Conservation (phyloP, 2,329 filamentous ascomycete species). For the Trichoderma koningiopsis region DNA sequence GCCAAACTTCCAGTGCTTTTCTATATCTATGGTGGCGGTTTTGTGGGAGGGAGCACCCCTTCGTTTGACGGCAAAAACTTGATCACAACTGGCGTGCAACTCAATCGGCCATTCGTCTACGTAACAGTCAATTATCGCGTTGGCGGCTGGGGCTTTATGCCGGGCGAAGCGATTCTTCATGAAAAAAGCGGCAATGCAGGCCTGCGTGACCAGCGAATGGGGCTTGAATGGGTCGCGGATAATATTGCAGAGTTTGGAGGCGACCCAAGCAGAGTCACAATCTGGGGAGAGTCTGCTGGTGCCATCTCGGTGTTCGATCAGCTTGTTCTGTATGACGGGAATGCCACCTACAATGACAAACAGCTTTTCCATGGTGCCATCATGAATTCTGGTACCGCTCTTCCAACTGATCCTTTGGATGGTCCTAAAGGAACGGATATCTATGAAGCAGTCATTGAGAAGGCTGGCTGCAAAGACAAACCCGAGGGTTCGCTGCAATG, state of each 20-base stretch:
- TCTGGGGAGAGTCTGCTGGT: slow-evolving; percentile 75
- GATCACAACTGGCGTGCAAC: slow-evolving; percentile 33
- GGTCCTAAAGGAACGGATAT: slow-evolving; percentile 63
- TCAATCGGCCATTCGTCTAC: slow-evolving; percentile 61
- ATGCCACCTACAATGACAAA: neutral
- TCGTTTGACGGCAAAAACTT: slow-evolving; percentile 35
- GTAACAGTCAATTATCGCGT: slow-evolving; percentile 79
- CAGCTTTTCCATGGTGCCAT: neutral
- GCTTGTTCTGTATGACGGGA: neutral
- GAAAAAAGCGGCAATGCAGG: slow-evolving; percentile 72
- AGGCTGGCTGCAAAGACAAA: slow-evolving; percentile 61
- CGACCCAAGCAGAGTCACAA: slow-evolving; percentile 73
- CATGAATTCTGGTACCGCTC: neutral
- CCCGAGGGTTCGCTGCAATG: slow-evolving; percentile 63
- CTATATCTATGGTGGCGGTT: slow-evolving; percentile 72
- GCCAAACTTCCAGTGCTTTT: slow-evolving; percentile 67
- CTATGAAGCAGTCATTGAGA: slow-evolving; percentile 63
- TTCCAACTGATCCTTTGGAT: slow-evolving; percentile 64
- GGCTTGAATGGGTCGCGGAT: slow-evolving; percentile 74
- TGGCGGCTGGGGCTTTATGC: slow-evolving; percentile 70
- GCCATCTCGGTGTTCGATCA: neutral
- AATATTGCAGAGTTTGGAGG: slow-evolving; percentile 78
- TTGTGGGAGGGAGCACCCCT: slow-evolving; percentile 45
- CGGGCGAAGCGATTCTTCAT: slow-evolving; percentile 65
- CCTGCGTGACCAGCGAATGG: slow-evolving; percentile 71